Conservation (phyloP, 495 filamentous ascomycete species). For the Evernia prunastri region DNA sequence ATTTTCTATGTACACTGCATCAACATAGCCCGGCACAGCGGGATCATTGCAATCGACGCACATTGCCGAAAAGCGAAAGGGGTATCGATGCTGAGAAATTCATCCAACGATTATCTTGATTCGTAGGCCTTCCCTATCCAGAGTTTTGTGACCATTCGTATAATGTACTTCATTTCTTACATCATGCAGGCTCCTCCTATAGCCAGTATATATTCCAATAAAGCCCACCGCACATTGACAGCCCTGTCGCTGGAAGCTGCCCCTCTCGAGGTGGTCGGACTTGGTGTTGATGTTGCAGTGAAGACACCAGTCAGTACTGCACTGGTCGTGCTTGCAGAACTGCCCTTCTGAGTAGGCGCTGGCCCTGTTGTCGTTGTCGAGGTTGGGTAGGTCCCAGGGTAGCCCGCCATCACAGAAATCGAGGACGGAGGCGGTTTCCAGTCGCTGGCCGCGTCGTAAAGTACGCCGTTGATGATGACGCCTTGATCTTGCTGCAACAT, state of each 20-base stretch:
- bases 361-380: conserved; percentile 19
- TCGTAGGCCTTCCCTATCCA: not conserved
- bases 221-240: not conserved
- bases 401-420: conserved; percentile 30
- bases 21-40: not conserved
- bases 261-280: conserved; percentile 23
- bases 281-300: conserved; percentile 34
- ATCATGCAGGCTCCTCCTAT: not conserved
- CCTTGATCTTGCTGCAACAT: conserved; percentile 40
- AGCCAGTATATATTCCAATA: not conserved
- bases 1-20: not conserved
- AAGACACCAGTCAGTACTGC: conserved; percentile 33
- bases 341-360: conserved; percentile 17
- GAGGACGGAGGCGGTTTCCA: conserved; percentile 33
- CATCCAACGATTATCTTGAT: not conserved
- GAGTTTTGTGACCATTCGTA: not conserved
- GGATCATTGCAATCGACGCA: not conserved
- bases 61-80: not conserved
- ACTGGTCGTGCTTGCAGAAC: conserved; percentile 26
- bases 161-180: not conserved
- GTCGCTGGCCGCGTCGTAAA: conserved; percentile 44
- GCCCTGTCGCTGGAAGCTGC: conserved; percentile 7
- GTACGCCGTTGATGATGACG: conserved; percentile 36
- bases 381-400: conserved; percentile 30
- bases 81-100: conserved; percentile 11